Evolutionary conservation across 371 early-diverging fungal species (phyloP), one percentile per base, ranked within the genome.

Genomic region (Apophysomyces trapeziformis): DNA sequence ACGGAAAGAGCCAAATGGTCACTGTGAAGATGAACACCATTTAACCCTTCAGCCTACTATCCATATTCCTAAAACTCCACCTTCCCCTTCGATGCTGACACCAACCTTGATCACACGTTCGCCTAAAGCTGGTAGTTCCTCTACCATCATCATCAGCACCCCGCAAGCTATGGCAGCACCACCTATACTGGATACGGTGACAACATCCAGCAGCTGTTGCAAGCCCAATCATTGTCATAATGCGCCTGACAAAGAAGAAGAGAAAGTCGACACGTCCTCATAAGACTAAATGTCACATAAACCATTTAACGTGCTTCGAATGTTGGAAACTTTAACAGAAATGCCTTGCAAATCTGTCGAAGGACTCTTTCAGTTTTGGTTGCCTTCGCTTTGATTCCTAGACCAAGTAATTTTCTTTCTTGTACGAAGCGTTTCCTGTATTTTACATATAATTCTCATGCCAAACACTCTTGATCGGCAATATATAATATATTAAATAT

Each of bases 131-230:
- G 61, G 61, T 8, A 58, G 43, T 21, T 67, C 71, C 7, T 60
- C 69, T 26, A 68, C 72, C 16, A 69, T 65, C 26, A 66, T 80
- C 64, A 58, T 75, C 12, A 68, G 71, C 36, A 60, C 72, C 7
- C 68, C 80, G 1, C 80, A 77, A 37, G 67, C 74, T 7, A 63
- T 72, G 69, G 65, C 78, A 9, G 74, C 80, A 2, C 73, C 81
- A 14, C 68, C 81, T 37, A 67, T 74, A 12, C 58, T 77, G 26
- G 81, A 80, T 63, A 66, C 76, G 0, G 73, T 80, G 11, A 80
- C 80, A 36, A 77, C 80, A 0, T 73, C 74, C 32, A 64, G 65
- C 43, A 67, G 64, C 35, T 71, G 68, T 39, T 50, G 21, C 62
- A 70, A 63, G 35, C 47, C 64, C 38, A 58, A 58, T 38, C 60